A percentile compares a stretch with the other conserved stretches of the same genome.
Conservation (phyloP, 352 stramenopile species). For the Phytophthora ramorum region DNA sequence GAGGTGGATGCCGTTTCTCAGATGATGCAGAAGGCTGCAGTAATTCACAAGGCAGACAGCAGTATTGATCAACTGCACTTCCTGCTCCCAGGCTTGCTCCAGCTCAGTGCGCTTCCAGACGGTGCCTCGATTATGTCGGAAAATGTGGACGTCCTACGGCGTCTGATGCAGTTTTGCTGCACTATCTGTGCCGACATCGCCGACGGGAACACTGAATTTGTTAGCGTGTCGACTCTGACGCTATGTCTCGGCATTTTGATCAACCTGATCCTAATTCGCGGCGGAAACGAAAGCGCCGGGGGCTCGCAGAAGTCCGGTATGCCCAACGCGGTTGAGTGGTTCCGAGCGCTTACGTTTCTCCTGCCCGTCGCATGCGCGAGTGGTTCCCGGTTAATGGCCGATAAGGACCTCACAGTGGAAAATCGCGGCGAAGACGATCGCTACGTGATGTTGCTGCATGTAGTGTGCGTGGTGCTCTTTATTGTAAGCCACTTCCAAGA, state of each 20-base stretch:
- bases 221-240: slow-evolving; percentile 72
- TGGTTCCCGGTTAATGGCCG: slow-evolving; percentile 50
- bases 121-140: slow-evolving; percentile 66
- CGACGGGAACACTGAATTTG: slow-evolving; percentile 50
- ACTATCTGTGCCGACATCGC: slow-evolving; percentile 68
- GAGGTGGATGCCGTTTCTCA: slow-evolving; percentile 59
- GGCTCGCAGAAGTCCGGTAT: slow-evolving; percentile 35
- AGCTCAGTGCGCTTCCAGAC: slow-evolving; percentile 73
- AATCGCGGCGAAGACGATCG: slow-evolving; percentile 76
- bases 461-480: slow-evolving; percentile 73
- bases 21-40: slow-evolving; percentile 46
- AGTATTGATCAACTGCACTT: slow-evolving; percentile 84
- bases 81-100: slow-evolving; percentile 78
- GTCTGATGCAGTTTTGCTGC: slow-evolving; percentile 82
- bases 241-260: slow-evolving; percentile 80
- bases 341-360: slow-evolving; percentile 72
- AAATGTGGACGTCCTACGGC: slow-evolving; percentile 63
- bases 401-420: slow-evolving; percentile 55
- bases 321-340: slow-evolving; percentile 72
- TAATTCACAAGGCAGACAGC: slow-evolving; percentile 40
- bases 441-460: slow-evolving; percentile 82
- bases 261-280: slow-evolving; percentile 78
- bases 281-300: slow-evolving; percentile 36
- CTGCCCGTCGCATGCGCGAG: slow-evolving; percentile 79
- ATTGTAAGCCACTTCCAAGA: slow-evolving; percentile 68